Evolutionary conservation across 305 asterid genomes (phyloP).

Genomic region (Fraxinus baroniana): DNA sequence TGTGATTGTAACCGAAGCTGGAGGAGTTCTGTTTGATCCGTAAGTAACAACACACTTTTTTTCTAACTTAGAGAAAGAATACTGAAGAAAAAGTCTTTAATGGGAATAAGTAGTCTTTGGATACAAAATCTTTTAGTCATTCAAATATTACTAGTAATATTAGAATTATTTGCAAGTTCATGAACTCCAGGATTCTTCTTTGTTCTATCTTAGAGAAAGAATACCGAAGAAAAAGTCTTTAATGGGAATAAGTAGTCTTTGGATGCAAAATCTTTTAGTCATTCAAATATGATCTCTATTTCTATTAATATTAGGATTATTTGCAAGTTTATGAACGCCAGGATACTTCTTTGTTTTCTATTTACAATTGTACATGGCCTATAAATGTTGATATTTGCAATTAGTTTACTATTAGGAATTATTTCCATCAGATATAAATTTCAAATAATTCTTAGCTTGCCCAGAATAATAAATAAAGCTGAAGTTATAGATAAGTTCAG

Average conservation of each 20-base stretch:
- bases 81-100: neutral
- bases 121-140: neutral
- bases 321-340: neutral
- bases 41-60: slow-evolving; percentile 36
- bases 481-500: neutral
- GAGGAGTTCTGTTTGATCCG: slow-evolving; percentile 90
- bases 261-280: neutral
- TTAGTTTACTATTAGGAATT: neutral
- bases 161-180: neutral
- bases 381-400: neutral
- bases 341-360: neutral
- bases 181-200: neutral
- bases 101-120: neutral
- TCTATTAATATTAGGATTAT: neutral
- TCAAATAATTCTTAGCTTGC: neutral
- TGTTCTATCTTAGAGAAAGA: neutral
- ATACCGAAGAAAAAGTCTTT: neutral
- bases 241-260: neutral
- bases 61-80: neutral
- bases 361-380: neutral
- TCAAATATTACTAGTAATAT: neutral
- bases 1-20: slow-evolving; percentile 82
- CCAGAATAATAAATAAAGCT: neutral
- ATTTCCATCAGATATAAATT: neutral
- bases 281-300: neutral